A percentile compares a stretch with the other conserved stretches of the same genome.
These are phyloP conservation scores for Arabidopsis lyrata DNA, from an alignment of 441 rosid genomes.

Conservation along the genomic window DNA sequence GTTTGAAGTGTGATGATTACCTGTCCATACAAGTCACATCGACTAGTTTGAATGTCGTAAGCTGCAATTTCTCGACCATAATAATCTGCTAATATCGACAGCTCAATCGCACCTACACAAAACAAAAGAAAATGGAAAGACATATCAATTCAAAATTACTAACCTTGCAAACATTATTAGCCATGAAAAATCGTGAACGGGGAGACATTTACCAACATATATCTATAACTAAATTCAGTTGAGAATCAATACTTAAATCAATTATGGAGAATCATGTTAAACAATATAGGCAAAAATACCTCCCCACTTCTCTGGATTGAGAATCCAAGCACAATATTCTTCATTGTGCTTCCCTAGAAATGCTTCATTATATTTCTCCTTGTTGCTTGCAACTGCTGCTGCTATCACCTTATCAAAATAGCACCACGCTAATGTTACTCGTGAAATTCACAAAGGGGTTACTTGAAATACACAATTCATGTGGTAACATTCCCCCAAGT, in stretches of 20 bases:
- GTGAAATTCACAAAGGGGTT: background rate
- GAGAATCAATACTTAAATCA: background rate
- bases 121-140: constrained; percentile 29
- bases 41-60: constrained; percentile 83
- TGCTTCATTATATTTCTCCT: constrained; percentile 78
- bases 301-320: constrained; percentile 94
- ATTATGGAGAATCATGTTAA: background rate
- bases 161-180: background rate
- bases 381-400: constrained; percentile 81
- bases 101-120: constrained; percentile 88
- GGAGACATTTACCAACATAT: background rate
- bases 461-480: constrained; percentile 5
- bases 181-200: constrained; percentile 8
- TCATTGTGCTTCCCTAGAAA: constrained; percentile 82
- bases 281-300: constrained; percentile 52
- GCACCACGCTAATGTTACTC: constrained; percentile 4
- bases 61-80: constrained; percentile 87
- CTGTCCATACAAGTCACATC: constrained; percentile 97
- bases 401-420: constrained; percentile 75
- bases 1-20: constrained; percentile 49
- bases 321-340: constrained; percentile 93
- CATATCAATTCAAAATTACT: constrained; percentile 17
- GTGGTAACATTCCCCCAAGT: background rate
- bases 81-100: constrained; percentile 81
- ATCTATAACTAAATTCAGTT: background rate